Evolutionary conservation across 495 filamentous ascomycete genomes (phyloP).

Genomic region (Pseudoneurospora amorphoporcata): DNA sequence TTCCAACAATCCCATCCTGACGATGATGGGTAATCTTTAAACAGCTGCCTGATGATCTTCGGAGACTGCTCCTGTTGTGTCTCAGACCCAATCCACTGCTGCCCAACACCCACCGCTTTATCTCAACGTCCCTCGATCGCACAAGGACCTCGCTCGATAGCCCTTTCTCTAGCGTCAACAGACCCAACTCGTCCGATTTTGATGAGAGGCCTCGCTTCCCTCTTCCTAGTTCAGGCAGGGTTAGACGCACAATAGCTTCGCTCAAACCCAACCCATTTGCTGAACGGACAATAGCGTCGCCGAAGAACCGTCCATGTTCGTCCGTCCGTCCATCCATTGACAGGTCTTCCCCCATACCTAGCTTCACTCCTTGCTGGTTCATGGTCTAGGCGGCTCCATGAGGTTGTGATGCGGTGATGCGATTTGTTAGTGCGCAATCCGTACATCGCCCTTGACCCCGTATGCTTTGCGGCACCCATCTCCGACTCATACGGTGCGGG

Average conservation of each 20-base stretch:
- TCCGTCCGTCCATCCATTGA: not conserved
- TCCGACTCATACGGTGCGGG: not conserved
- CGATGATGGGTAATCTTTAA: not conserved
- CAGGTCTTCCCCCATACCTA: not conserved
- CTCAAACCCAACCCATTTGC: not conserved
- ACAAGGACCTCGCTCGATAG: not conserved
- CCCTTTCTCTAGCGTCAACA: not conserved
- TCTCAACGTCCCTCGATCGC: not conserved
- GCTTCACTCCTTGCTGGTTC: not conserved
- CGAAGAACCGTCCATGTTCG: not conserved
- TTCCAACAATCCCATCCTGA: not conserved
- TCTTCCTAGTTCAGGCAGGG: not conserved
- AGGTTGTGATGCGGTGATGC: not conserved
- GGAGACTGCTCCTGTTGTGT: not conserved
- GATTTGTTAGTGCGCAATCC: not conserved
- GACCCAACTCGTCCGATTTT: not conserved
- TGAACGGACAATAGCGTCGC: not conserved
- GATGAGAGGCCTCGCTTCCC: not conserved
- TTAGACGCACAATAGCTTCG: not conserved
- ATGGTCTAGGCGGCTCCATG: not conserved
- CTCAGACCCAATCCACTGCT: not conserved
- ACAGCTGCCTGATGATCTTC: not conserved
- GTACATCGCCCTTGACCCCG: not conserved
- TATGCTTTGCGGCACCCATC: not conserved
- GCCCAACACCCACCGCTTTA: not conserved